Percentiles rank a stretch among this genome's conserved stretches.
phyloP scores from a whole-genome alignment of 2,329 filamentous ascomycete genomes.

The Volutella citrinella region DNA sequence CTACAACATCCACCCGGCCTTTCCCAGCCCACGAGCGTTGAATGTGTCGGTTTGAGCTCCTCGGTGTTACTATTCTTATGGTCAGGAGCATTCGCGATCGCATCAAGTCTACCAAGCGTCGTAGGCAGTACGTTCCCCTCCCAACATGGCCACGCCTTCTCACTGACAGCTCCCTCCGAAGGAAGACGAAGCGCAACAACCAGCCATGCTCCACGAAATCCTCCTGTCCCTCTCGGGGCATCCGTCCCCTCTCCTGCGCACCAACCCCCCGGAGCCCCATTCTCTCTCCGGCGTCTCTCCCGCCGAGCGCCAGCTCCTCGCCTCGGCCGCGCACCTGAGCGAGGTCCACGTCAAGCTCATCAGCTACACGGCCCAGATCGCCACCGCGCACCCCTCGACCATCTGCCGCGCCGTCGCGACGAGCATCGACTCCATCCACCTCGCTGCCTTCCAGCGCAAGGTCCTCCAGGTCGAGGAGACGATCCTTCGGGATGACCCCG shows the following conservation, averaged over 20 bases:
- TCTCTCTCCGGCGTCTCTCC: slow-evolving; percentile 60
- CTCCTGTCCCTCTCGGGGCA: slow-evolving; percentile 94
- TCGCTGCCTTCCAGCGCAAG: slow-evolving; percentile 77
- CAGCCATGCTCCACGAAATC: slow-evolving; percentile 96
- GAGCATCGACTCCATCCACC: slow-evolving; percentile 69
- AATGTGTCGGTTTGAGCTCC: slow-evolving; percentile 55
- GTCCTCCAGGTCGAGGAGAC: slow-evolving; percentile 79
- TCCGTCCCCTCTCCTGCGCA: slow-evolving; percentile 79
- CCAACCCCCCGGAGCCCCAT: slow-evolving; percentile 44
- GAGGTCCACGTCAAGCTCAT: slow-evolving; percentile 73
- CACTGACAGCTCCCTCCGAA: slow-evolving; percentile 9
- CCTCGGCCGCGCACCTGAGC: slow-evolving; percentile 73
- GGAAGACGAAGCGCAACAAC: no score
- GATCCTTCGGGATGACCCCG: slow-evolving; percentile 73
- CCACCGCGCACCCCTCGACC: slow-evolving; percentile 69
- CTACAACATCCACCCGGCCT: no score
- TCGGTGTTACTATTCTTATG: slow-evolving; percentile 48
- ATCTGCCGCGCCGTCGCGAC: slow-evolving; percentile 87
- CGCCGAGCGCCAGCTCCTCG: slow-evolving; percentile 78
- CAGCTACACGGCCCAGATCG: slow-evolving; percentile 63
- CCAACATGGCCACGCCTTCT: slow-evolving; percentile 15
- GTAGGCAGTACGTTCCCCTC: slow-evolving; percentile 19
- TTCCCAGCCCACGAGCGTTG: no score
- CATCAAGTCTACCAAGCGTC: slow-evolving; percentile 33
- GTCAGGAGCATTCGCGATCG: slow-evolving; percentile 42